Conservation (phyloP, 1,139 yeast species). For the Diutina scorzettiae region DNA sequence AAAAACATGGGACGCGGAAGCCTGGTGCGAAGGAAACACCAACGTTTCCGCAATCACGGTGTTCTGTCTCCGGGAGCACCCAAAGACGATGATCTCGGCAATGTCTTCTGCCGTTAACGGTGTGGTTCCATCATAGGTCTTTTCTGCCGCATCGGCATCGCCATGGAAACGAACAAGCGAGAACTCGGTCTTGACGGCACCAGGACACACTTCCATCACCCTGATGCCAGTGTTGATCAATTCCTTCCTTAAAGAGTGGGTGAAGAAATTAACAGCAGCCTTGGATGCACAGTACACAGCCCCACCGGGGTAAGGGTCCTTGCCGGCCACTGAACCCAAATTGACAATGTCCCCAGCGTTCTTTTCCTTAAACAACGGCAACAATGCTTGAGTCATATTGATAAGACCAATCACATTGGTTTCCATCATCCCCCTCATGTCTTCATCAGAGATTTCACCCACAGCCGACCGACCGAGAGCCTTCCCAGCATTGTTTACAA, state of each 20-base stretch:
- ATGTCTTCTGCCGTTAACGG: conserved; percentile 11
- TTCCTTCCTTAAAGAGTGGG: conserved; percentile 11
- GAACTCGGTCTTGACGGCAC: conserved; percentile 12
- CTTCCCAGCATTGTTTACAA: conserved; percentile 12
- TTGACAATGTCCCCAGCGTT: conserved; percentile 11
- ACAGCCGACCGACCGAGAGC: conserved; percentile 10
- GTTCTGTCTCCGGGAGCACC: conserved; percentile 9
- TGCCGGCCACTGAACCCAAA: conserved; percentile 11
- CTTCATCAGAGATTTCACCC: conserved; percentile 9
- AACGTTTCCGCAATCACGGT: conserved; percentile 10
- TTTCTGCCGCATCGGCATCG: conserved; percentile 10
- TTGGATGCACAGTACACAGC: conserved; percentile 11
- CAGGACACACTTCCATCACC: conserved; percentile 11
- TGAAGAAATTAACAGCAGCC: conserved; percentile 11
- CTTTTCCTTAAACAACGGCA: conserved; percentile 10
- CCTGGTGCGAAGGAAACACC: conserved; percentile 7
- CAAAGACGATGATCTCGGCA: conserved; percentile 12
- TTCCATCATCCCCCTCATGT: conserved; percentile 10
- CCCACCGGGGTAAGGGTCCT: conserved; percentile 12
- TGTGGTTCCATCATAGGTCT: conserved; percentile 10
- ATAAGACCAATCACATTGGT: conserved; percentile 11
- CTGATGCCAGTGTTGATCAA: conserved; percentile 11
- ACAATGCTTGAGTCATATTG: conserved; percentile 11
- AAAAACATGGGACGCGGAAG: conserved; percentile 3
- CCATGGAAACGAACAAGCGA: conserved; percentile 11